Conservation (phyloP, 2,329 filamentous ascomycete genomes). For the Biscogniauxia mediterranea region DNA sequence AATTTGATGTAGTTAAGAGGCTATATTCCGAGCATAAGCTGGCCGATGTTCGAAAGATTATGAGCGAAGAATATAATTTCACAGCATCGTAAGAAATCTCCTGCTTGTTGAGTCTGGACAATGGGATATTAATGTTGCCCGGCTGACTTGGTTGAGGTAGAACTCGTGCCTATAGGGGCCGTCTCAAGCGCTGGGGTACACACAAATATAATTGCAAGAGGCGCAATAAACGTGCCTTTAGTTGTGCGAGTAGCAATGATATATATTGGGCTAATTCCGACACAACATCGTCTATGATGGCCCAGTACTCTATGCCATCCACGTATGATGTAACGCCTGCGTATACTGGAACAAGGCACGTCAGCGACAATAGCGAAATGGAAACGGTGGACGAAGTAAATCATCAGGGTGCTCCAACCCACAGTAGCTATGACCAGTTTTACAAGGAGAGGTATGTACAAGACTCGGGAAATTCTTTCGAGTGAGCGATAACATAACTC, state of each 20-base stretch:
- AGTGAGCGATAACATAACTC: not conserved
- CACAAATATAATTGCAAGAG: slow-evolving; percentile 46
- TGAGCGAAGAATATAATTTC: slow-evolving; percentile 30
- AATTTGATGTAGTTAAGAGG: slow-evolving; percentile 12
- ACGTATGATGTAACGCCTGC: not conserved
- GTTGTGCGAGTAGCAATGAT: slow-evolving; percentile 8
- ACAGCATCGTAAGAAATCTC: slow-evolving; percentile 44
- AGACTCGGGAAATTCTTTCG: not conserved
- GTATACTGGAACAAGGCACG: slow-evolving; percentile 1
- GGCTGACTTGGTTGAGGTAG: slow-evolving; percentile 20
- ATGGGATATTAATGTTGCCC: slow-evolving; percentile 2
- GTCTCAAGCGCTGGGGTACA: slow-evolving; percentile 45
- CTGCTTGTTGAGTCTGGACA: slow-evolving; percentile 12
- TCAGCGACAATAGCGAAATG: slow-evolving; percentile 6
- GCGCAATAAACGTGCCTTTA: slow-evolving; percentile 10
- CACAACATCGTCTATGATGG: slow-evolving; percentile 14
- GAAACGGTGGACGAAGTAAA: slow-evolving; percentile 11
- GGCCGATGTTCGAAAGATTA: slow-evolving; percentile 25
- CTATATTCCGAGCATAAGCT: slow-evolving; percentile 28
- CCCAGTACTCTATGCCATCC: slow-evolving; percentile 2
- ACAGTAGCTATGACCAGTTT: not conserved
- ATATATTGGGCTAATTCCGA: slow-evolving; percentile 17
- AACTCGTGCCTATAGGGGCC: slow-evolving; percentile 49
- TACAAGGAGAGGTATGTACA: not conserved
- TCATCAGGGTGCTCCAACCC: slow-evolving; percentile 7